Conservation (phyloP, 2,329 filamentous ascomycete species). For the Apiospora koreana region DNA sequence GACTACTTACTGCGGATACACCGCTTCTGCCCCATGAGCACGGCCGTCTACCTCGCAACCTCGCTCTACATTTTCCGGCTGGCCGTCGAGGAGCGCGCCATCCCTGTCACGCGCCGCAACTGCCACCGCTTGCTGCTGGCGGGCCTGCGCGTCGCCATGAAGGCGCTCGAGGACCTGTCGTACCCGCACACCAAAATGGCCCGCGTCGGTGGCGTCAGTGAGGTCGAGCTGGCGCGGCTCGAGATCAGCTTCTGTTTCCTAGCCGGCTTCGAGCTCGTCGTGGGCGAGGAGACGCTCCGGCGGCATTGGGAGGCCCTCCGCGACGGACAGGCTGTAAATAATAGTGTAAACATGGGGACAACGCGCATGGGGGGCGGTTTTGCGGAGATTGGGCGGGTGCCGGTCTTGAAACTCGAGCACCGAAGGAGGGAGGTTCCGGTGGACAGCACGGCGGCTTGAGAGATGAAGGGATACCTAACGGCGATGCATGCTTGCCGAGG, state of each 20-base stretch:
- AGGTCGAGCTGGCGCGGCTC: slow-evolving; percentile 76
- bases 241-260: slow-evolving; percentile 91
- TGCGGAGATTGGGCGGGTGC: slow-evolving; percentile 14
- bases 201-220: slow-evolving; percentile 84
- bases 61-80: slow-evolving; percentile 85
- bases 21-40: slow-evolving; percentile 89
- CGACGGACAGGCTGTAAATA: slow-evolving; percentile 6
- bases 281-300: slow-evolving; percentile 59
- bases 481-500: neutral
- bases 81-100: slow-evolving; percentile 72
- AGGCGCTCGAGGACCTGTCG: slow-evolving; percentile 88
- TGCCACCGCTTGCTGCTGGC: slow-evolving; percentile 85
- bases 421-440: neutral
- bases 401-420: slow-evolving; percentile 16
- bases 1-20: slow-evolving; percentile 88
- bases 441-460: neutral
- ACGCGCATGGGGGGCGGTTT: neutral
- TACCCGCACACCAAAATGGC: slow-evolving; percentile 84
- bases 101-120: slow-evolving; percentile 81
- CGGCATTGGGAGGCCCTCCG: slow-evolving; percentile 67
- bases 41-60: slow-evolving; percentile 88
- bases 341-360: neutral
- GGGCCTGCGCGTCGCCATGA: slow-evolving; percentile 85
- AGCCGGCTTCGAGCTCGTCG: slow-evolving; percentile 77
- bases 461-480: neutral